phyloP scores from a whole-genome alignment of 2,329 filamentous ascomycete species.

The Neonectria hederae region DNA sequence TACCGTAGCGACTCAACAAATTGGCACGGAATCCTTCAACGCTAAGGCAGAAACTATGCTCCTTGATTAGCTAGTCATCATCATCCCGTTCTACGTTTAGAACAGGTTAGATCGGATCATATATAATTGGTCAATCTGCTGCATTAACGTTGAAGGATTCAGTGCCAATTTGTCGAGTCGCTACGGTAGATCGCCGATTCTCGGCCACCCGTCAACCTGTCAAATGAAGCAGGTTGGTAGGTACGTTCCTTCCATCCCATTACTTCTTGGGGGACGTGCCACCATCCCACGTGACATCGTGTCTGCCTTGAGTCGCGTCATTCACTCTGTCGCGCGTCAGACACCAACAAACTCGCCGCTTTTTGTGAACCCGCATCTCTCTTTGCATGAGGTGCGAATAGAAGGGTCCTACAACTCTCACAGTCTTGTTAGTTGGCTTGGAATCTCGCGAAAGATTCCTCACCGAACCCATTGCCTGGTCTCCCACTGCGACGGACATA shows the following conservation, averaged over 20 bases:
- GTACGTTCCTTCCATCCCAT: background rate
- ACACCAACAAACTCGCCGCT: background rate
- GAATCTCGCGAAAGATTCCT: background rate
- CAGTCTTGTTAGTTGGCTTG: background rate
- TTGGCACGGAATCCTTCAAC: no score
- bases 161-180: no score
- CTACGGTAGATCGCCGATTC: slow-evolving; percentile 28
- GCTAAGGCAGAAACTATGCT: no score
- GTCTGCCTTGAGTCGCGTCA: slow-evolving; percentile 41
- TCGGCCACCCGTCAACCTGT: slow-evolving; percentile 4
- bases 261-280: background rate
- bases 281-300: slow-evolving; percentile 37
- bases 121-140: no score
- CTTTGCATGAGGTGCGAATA: background rate
- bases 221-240: background rate
- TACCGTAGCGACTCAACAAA: no score
- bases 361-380: background rate
- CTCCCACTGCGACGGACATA: background rate
- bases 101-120: no score
- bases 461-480: background rate
- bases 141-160: no score
- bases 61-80: no score
- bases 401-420: background rate
- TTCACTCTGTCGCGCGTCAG: slow-evolving; percentile 34
- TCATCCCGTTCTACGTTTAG: no score